These are phyloP conservation scores for Amylostereum chailletii DNA, from an alignment of 1,284 basidiomycete species.

Conservation along the genomic window DNA sequence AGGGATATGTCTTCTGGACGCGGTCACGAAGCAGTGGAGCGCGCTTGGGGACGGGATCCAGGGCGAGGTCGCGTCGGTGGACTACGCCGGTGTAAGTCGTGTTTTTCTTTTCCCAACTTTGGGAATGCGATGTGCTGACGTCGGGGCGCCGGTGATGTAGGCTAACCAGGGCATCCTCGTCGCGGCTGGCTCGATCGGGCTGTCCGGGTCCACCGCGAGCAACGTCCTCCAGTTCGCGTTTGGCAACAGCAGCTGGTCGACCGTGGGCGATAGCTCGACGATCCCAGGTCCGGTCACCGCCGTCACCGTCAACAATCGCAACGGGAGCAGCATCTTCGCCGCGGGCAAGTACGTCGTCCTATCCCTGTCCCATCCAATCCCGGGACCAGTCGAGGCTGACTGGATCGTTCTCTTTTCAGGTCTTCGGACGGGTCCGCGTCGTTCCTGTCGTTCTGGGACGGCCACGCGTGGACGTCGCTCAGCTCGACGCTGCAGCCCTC, in stretches of 20 bases:
- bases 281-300: slow-evolving; percentile 90
- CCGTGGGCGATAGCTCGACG: slow-evolving; percentile 54
- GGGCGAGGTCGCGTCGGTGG: slow-evolving; percentile 76
- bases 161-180: slow-evolving; percentile 56
- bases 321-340: slow-evolving; percentile 81
- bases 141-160: slow-evolving; percentile 24
- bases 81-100: slow-evolving; percentile 69
- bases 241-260: slow-evolving; percentile 63
- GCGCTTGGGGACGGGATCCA: slow-evolving; percentile 74
- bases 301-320: slow-evolving; percentile 76
- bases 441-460: slow-evolving; percentile 82
- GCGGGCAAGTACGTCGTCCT: slow-evolving; percentile 62
- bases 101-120: not conserved
- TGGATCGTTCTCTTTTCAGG: slow-evolving; percentile 19
- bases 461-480: slow-evolving; percentile 60
- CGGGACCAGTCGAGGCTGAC: slow-evolving; percentile 2
- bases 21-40: slow-evolving; percentile 66
- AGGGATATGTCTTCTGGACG: slow-evolving; percentile 77
- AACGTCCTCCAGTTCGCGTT: slow-evolving; percentile 71
- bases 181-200: slow-evolving; percentile 65
- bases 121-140: slow-evolving; percentile 1
- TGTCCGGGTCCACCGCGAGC: slow-evolving; percentile 69
- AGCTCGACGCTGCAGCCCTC: slow-evolving; percentile 44
- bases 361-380: not conserved
- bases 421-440: slow-evolving; percentile 49